phyloP scores from a whole-genome alignment of 345 rosid genomes.

The Citrus maxima region DNA sequence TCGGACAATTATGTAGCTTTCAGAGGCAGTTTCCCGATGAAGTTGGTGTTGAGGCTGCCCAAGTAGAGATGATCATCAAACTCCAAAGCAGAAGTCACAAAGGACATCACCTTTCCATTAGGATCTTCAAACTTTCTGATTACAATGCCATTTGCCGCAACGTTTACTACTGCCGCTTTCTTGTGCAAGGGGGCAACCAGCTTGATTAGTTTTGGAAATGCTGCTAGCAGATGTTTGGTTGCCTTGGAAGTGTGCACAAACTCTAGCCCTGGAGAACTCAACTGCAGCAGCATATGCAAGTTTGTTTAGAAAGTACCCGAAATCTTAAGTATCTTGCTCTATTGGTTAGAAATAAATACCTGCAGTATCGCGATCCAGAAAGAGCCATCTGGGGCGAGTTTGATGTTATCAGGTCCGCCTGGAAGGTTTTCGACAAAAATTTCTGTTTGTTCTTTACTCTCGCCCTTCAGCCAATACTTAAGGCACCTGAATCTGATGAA shows the following conservation, averaged over 20 bases:
- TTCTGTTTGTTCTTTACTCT: conserved; percentile 34
- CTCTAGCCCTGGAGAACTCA: conserved; percentile 20
- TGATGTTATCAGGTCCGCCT: conserved; percentile 50
- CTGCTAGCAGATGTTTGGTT: conserved; percentile 32
- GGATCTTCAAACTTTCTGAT: conserved; percentile 41
- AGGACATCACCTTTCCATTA: conserved; percentile 29
- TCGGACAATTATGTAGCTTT: not conserved
- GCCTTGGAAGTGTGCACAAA: conserved; percentile 41
- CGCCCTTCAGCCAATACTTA: conserved; percentile 48
- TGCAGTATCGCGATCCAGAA: conserved; percentile 46
- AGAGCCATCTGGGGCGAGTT: conserved; percentile 55
- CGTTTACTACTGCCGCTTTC: conserved; percentile 38
- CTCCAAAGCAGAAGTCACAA: conserved; percentile 51
- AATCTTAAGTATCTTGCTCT: not conserved
- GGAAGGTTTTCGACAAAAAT: conserved; percentile 46
- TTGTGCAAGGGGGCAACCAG: not conserved
- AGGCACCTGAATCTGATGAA: conserved; percentile 40
- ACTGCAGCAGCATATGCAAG: conserved; percentile 15
- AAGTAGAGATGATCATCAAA: conserved; percentile 47
- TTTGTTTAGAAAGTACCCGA: not conserved
- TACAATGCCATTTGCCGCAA: conserved; percentile 40
- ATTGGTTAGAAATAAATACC: conserved; percentile 9
- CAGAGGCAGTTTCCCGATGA: conserved; percentile 40
- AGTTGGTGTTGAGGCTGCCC: conserved; percentile 42
- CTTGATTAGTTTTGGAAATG: conserved; percentile 19